Evolutionary conservation across 306 rosid species (phyloP).

Genomic region (Dryas drummondii): DNA sequence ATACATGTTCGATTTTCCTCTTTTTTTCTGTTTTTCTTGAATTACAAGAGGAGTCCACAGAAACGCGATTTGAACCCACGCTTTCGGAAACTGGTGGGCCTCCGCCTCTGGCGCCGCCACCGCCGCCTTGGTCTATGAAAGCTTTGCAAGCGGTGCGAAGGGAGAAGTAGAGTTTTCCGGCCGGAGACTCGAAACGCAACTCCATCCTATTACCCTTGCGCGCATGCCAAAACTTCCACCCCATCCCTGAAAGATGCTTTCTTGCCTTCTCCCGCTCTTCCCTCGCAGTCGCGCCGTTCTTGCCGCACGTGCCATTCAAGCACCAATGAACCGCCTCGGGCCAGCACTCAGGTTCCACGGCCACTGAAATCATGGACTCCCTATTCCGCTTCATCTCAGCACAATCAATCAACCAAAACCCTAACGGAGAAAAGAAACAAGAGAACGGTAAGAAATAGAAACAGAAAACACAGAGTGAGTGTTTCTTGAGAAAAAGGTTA

Average conservation of each 20-base stretch:
- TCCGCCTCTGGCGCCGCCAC: not conserved
- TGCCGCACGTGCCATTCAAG: not conserved
- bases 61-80: not conserved
- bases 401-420: not conserved
- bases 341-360: slow-evolving; percentile 2
- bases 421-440: not conserved
- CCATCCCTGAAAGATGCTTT: slow-evolving; percentile 47
- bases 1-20: not conserved
- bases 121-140: slow-evolving; percentile 18
- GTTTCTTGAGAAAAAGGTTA: no score
- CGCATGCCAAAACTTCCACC: slow-evolving; percentile 51
- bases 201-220: slow-evolving; percentile 33
- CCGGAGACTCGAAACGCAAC: slow-evolving; percentile 56
- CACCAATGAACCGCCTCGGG: slow-evolving; percentile 4
- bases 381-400: not conserved
- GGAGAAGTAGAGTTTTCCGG: slow-evolving; percentile 40
- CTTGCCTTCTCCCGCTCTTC: slow-evolving; percentile 33
- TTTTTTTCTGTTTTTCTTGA: slow-evolving; percentile 6
- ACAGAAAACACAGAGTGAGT: no score
- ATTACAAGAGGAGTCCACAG: no score
- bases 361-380: not conserved
- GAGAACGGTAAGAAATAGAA: no score
- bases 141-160: slow-evolving; percentile 55
- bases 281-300: not conserved
- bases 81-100: not conserved